Conservation (phyloP, 2,329 filamentous ascomycete genomes). For the Colletotrichum lindemuthianum region DNA sequence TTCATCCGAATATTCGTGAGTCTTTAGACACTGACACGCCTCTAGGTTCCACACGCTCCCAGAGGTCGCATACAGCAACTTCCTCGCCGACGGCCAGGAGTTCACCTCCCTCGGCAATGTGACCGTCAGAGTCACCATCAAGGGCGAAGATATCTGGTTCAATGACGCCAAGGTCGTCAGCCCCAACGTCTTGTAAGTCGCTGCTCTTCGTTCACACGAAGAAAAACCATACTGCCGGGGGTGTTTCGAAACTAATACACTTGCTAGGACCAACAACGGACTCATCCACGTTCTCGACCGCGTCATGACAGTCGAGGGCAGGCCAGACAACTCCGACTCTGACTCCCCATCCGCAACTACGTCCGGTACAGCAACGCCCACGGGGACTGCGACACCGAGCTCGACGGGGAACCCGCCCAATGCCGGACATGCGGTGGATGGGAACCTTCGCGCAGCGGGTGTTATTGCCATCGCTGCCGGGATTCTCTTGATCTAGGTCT, state of each 20-base stretch:
- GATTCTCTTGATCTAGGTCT: constrained; percentile 10
- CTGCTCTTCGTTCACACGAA: not conserved
- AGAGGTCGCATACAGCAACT: constrained; percentile 37
- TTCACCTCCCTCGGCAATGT: constrained; percentile 31
- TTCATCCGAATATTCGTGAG: too few relatives aligned
- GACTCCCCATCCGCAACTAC: constrained; percentile 13
- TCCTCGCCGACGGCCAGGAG: constrained; percentile 36
- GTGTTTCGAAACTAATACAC: not conserved
- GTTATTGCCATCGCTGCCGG: constrained; percentile 24
- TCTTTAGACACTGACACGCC: not conserved
- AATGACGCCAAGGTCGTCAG: constrained; percentile 40
- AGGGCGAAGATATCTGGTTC: constrained; percentile 38
- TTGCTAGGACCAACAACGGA: constrained; percentile 39
- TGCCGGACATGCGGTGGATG: constrained; percentile 1
- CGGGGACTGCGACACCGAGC: not conserved
- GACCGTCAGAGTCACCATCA: constrained; percentile 38
- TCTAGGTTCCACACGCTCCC: constrained; percentile 37
- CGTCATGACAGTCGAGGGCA: constrained; percentile 35
- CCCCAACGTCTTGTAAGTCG: constrained; percentile 38
- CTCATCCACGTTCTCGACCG: constrained; percentile 40
- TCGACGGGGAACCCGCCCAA: constrained; percentile 11
- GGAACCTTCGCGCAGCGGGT: constrained; percentile 11
- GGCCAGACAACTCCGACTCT: constrained; percentile 1
- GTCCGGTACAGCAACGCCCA: not conserved
- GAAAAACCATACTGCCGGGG: too few relatives aligned